Percentiles rank a stretch among this genome's conserved stretches.
phyloP scores from a whole-genome alignment of 2,329 filamentous ascomycete genomes.

The Penicillium sp. region DNA sequence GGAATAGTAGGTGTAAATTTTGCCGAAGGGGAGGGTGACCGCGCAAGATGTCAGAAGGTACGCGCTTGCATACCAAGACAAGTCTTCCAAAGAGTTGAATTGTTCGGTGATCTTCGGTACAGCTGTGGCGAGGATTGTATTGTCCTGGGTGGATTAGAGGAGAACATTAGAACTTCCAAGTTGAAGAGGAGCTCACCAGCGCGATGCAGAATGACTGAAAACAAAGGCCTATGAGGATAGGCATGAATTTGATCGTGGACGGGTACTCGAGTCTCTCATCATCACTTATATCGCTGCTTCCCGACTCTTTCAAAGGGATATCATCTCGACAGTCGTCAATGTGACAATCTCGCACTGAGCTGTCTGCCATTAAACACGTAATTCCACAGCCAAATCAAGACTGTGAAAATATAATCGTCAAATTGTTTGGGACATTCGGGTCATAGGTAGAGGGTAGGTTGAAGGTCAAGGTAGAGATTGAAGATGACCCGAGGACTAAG shows the following conservation, averaged over 20 bases:
- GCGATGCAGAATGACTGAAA: constrained; percentile 42
- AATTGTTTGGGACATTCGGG: neutral
- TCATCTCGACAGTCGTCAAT: constrained; percentile 18
- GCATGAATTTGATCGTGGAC: constrained; percentile 29
- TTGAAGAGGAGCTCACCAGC: constrained; percentile 23
- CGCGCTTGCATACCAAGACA: constrained; percentile 51
- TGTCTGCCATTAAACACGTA: constrained; percentile 10
- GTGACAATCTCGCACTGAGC: constrained; percentile 9
- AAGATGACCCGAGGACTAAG: neutral
- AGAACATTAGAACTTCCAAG: neutral
- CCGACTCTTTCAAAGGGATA: constrained; percentile 19
- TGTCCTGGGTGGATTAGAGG: constrained; percentile 28
- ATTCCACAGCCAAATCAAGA: neutral
- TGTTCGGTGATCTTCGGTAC: constrained; percentile 50
- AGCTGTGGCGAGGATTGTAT: constrained; percentile 48
- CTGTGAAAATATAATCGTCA: neutral
- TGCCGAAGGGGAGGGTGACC: constrained; percentile 45
- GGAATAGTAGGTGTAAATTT: constrained; percentile 45
- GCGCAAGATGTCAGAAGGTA: constrained; percentile 47
- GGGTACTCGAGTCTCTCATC: constrained; percentile 35
- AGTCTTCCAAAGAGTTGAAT: constrained; percentile 47
- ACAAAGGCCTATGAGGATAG: constrained; percentile 38
- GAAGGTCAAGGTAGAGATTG: neutral
- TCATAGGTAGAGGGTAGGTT: neutral
- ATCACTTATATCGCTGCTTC: constrained; percentile 7